Base-by-base conservation (phyloP, 1,284 basidiomycete species). In the Stygiomarasmius scandens region DNA sequence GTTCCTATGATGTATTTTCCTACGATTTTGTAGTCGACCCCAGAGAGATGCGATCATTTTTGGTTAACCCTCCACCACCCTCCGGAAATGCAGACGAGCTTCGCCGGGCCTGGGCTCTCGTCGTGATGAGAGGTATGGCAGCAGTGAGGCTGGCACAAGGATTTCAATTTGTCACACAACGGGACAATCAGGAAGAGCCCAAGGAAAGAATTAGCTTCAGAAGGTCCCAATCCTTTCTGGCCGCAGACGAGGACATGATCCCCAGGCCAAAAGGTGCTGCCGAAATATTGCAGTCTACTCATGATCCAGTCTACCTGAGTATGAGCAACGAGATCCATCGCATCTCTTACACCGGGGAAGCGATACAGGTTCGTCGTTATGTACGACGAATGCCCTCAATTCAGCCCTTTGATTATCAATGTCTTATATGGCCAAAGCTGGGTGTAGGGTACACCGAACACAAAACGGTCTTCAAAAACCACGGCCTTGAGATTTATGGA, bases 321-420 rank as follows among this genome's bases (percentile, higher is more conserved):
- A 95, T 96, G 84, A 91, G 90, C 68, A 97, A 96, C 70, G 95
- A 98, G 72, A 94, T 98, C 50, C 96, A 98, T 71, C 83, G 92
- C 25, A 89, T 98, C 63, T 87, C 90, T 20, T 98, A 95, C 56
- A 88, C 85, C 20, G 91, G 92, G 19, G 92, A 95, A 63, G 84
- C 87, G 20, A 93, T 98, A 61, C 90, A 95, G 64, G 94, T 98
- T 10, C 84, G 90, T 67, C 82, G 95, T 22, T 95, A 95, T 69
- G 89, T 95, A 22, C 82, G 95, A 47, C 83, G 90, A 62, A 83
- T 91, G 74, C 83, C 82, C 32, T 80, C 71, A 64, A 84, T 79
- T 62, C 71, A 81, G 23, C 82, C 90, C 0, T 85, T 91, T 63
- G 77, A 85, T 19, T 98, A 98, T 72, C 82, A 90, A 62, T 96